phyloP scores from a whole-genome alignment of 2,329 filamentous ascomycete genomes.

The Fusarium chlamydosporum region DNA sequence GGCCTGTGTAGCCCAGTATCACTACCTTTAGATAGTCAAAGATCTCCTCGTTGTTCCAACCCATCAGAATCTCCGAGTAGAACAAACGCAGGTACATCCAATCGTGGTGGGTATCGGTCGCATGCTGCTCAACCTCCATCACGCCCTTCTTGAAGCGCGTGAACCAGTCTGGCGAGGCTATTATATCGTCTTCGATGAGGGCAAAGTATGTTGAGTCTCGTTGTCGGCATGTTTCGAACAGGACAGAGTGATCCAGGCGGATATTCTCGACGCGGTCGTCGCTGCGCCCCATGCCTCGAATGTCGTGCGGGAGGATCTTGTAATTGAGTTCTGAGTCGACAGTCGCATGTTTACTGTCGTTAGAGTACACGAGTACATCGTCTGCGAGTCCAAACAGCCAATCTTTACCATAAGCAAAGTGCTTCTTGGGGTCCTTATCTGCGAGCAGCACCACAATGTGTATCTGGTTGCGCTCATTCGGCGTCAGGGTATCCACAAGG shows the following conservation, averaged over 20 bases:
- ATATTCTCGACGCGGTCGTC: constrained; percentile 53
- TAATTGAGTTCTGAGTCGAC: constrained; percentile 27
- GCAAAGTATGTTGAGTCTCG: constrained; percentile 54
- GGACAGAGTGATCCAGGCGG: constrained; percentile 54
- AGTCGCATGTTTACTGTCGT: background rate
- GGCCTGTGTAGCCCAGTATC: constrained; percentile 46
- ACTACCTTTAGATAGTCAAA: constrained; percentile 50
- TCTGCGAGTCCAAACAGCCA: constrained; percentile 55
- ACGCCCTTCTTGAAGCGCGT: constrained; percentile 50
- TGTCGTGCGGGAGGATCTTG: constrained; percentile 41
- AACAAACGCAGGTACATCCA: constrained; percentile 59
- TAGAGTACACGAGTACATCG: constrained; percentile 54
- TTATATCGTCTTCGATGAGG: constrained; percentile 57
- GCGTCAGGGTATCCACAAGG: constrained; percentile 52
- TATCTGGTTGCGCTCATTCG: constrained; percentile 52
- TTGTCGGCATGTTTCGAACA: constrained; percentile 53
- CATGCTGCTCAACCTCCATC: constrained; percentile 48
- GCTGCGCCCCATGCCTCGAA: constrained; percentile 47
- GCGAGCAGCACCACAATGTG: constrained; percentile 55
- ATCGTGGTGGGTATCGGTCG: constrained; percentile 38
- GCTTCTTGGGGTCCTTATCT: constrained; percentile 52
- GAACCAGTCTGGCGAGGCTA: constrained; percentile 56
- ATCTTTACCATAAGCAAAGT: constrained; percentile 52
- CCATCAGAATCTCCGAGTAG: constrained; percentile 57
- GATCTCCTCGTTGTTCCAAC: constrained; percentile 58